phyloP scores from a whole-genome alignment of 345 rosid genomes.

The Arabidopsis suecica region DNA sequence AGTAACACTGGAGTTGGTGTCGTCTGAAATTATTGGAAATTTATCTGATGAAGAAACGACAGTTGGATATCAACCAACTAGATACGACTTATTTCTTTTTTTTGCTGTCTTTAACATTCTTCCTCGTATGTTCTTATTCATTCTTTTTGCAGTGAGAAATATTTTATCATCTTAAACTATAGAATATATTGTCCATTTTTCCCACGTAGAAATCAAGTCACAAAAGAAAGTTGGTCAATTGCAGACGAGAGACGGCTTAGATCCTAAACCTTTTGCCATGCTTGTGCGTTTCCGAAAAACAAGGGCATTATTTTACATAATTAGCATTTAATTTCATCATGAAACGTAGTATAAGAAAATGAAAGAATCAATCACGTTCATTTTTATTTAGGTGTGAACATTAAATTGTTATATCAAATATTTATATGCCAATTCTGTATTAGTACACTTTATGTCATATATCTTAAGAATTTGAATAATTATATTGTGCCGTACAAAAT shows the following conservation, averaged over 20 bases:
- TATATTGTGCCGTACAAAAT: constrained; percentile 31
- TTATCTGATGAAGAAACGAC: constrained; percentile 19
- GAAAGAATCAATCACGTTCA: constrained; percentile 19
- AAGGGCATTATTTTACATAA: neutral
- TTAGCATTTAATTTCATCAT: no score
- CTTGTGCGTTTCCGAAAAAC: constrained; percentile 20
- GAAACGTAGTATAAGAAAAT: constrained; percentile 1
- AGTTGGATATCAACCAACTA: constrained; percentile 31
- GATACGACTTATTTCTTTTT: constrained; percentile 1
- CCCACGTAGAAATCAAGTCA: neutral
- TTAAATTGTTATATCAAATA: neutral
- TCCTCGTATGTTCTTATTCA: constrained; percentile 21
- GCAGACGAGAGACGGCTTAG: constrained; percentile 9
- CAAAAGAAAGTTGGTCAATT: constrained; percentile 11
- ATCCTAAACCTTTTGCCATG: constrained; percentile 25
- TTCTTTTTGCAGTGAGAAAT: neutral
- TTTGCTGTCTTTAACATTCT: constrained; percentile 23
- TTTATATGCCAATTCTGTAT: constrained; percentile 9
- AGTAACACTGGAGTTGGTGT: constrained; percentile 35
- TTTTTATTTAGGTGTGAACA: constrained; percentile 18
- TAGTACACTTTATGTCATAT: neutral
- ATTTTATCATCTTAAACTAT: neutral
- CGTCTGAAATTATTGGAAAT: constrained; percentile 16
- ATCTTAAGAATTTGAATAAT: neutral
- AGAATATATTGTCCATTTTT: neutral